phyloP scores from a whole-genome alignment of 352 stramenopile species.

The Thalassiosira livingstoniorum region DNA sequence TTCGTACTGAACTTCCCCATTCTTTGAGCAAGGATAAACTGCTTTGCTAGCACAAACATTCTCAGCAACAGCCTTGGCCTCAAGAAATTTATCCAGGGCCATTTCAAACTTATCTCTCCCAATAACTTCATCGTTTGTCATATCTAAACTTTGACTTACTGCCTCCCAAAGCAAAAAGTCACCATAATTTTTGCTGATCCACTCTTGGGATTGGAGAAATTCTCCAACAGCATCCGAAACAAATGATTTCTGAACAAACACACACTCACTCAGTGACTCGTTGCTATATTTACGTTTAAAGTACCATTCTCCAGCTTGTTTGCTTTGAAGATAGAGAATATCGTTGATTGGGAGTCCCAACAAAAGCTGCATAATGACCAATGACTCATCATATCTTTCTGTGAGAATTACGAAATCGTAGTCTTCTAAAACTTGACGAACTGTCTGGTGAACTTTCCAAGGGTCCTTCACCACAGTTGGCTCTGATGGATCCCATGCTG shows the following conservation, averaged over 20 bases:
- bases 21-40: neutral
- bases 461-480: neutral
- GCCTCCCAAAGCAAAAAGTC: conserved; percentile 24
- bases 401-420: conserved; percentile 35
- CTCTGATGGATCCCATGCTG: neutral
- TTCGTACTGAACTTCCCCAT: neutral
- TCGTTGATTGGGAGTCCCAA: conserved; percentile 16
- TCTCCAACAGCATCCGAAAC: neutral
- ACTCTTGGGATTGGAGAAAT: conserved; percentile 29
- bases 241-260: too few species aligned
- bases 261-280: too few species aligned
- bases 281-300: too few species aligned
- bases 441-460: neutral
- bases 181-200: conserved; percentile 9
- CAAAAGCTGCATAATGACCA: conserved; percentile 29
- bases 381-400: conserved; percentile 25
- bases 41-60: neutral
- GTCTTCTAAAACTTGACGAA: conserved; percentile 7
- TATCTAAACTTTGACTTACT: conserved; percentile 20
- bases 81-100: conserved; percentile 1
- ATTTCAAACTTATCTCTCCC: conserved; percentile 8
- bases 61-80: neutral
- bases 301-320: neutral
- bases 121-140: conserved; percentile 20
- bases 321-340: conserved; percentile 19